Base-by-base conservation (phyloP, 2,329 filamentous ascomycete species). In the Periconia sp. region DNA sequence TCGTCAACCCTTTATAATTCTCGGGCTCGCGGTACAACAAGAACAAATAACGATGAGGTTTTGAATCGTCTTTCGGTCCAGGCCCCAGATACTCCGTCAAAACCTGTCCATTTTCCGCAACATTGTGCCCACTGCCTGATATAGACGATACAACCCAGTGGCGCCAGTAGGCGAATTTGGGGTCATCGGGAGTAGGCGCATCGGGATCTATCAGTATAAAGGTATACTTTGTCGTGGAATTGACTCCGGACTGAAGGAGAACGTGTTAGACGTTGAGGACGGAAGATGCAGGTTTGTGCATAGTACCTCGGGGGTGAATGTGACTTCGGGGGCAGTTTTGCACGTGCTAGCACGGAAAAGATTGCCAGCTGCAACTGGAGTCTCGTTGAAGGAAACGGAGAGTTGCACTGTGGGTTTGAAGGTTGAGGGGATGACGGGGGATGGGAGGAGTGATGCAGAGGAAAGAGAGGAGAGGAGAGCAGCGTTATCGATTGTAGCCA, bases 101-200 rank as follows among this genome's bases (percentile, higher is more conserved):
- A 2, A 64, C 66, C 3, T 50, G 60, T 6, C 65, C 68, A 1
- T 45, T 49, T 0, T 57, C 23, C n/a, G 55, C 41, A 3, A 46
- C 35, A 13, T 54, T 43, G 2, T 50, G n/a, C 3, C 47, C 23
- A 1, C 53, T 27, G 0, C 49, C 14, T 1, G 57, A 50, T 14
- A 73, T 62, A 2, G 53, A 49, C 1, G 58, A 53, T 0, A 82
- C 64, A 23, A 84, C 73, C 79, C 79, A 83, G 59, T 84, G 81
- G 18, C 81, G 72, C 80, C 81, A 83, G 60, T 80, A 82, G 0
- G 80, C 78, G 60, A 81, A 83, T 60, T 80, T 82, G 6, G 79
- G 80, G 47, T 83, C 78, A 35, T 81, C 78, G 0, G 81, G 82
- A 0, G 80, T 83, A 0, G 82, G 82, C 18, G 81, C 81, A 54